A percentile compares a stretch with the other conserved stretches of the same genome.
Conservation (phyloP, 176 grass and related monocot species). For the Zoysia pacifica region DNA sequence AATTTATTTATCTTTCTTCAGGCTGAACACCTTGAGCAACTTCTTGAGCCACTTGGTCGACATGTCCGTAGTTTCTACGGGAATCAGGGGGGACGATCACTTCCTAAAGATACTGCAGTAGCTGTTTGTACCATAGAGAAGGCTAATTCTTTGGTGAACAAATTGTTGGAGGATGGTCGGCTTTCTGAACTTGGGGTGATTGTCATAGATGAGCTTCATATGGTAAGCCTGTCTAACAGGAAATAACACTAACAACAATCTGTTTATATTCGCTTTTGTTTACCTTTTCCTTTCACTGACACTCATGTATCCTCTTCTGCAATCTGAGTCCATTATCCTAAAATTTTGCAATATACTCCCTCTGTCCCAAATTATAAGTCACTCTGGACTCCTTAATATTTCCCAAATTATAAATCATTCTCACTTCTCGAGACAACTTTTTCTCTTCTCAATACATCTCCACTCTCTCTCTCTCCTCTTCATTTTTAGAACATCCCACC, state of each 20-base stretch:
- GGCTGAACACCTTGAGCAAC: constrained; percentile 88
- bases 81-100: constrained; percentile 78
- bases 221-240: constrained; percentile 58
- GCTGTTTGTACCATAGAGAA: constrained; percentile 99
- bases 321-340: not conserved
- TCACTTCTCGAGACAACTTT: no score
- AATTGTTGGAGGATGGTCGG: constrained; percentile 84
- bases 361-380: no score
- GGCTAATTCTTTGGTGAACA: constrained; percentile 93
- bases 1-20: constrained; percentile 43
- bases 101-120: constrained; percentile 93
- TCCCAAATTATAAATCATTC: no score
- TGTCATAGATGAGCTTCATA: constrained; percentile 99
- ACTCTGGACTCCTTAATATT: no score
- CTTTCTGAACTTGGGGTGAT: constrained; percentile 98
- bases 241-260: constrained; percentile 14
- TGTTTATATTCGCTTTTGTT: constrained; percentile 27
- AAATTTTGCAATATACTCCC: no score
- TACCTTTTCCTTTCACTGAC: not conserved
- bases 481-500: no score
- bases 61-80: constrained; percentile 95
- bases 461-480: no score
- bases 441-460: no score
- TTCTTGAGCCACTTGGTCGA: constrained; percentile 92
- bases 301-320: not conserved